phyloP scores from a whole-genome alignment of 345 rosid species.

The Eucalyptus cloeziana region DNA sequence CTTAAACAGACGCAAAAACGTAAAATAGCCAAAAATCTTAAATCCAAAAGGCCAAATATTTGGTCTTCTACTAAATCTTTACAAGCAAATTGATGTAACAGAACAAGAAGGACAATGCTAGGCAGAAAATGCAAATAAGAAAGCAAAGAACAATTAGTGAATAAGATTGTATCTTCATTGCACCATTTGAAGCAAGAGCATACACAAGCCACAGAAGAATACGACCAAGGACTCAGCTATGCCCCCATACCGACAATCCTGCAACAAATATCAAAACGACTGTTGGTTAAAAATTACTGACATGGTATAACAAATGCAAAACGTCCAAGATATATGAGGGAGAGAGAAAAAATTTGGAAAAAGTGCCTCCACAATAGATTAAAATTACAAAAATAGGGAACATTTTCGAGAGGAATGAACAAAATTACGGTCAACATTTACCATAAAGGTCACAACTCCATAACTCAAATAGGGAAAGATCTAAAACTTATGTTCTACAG shows the following conservation, averaged over 20 bases:
- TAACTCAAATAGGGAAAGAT: neutral
- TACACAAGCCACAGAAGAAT: slow-evolving; percentile 81
- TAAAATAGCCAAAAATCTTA: neutral
- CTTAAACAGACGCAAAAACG: neutral
- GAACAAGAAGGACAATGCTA: neutral
- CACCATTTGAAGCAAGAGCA: slow-evolving; percentile 98
- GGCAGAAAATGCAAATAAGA: neutral
- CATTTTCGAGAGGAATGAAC: neutral
- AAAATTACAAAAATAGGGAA: neutral
- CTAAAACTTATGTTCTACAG: neutral
- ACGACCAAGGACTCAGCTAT: slow-evolving; percentile 70
- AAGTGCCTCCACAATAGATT: neutral
- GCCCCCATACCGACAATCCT: slow-evolving; percentile 99
- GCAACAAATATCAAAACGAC: neutral
- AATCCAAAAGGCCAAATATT: neutral
- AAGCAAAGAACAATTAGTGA: neutral
- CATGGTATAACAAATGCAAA: neutral
- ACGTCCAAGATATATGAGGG: neutral
- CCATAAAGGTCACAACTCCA: neutral
- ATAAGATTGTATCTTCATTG: slow-evolving; percentile 73
- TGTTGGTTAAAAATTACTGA: neutral
- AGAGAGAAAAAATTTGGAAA: neutral
- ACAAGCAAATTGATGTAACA: neutral
- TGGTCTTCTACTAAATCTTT: neutral
- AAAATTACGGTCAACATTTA: neutral